Evolutionary conservation across 371 early-diverging fungal species (phyloP).

Genomic region (Lichtheimia ramosa): DNA sequence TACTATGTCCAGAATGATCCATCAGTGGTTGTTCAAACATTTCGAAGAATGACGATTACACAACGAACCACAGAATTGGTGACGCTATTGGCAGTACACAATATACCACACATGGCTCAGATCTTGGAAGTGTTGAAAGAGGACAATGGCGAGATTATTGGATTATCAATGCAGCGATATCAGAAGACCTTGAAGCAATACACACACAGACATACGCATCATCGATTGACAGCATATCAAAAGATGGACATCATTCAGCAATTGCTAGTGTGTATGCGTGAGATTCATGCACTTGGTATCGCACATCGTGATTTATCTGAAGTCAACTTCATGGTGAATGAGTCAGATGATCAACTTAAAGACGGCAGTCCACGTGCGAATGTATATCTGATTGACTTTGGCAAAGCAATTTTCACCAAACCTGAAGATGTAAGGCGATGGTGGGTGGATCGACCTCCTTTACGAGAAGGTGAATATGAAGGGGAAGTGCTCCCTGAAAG

Average conservation of each 20-base stretch:
- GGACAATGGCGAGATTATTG: slow-evolving; percentile 36
- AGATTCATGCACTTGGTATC: slow-evolving; percentile 54
- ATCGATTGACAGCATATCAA: slow-evolving; percentile 54
- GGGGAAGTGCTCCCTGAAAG: slow-evolving; percentile 37
- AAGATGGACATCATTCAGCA: slow-evolving; percentile 58
- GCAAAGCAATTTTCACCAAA: slow-evolving; percentile 54
- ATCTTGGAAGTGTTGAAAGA: slow-evolving; percentile 42
- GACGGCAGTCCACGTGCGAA: slow-evolving; percentile 51
- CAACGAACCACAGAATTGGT: slow-evolving; percentile 46
- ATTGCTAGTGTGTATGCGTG: slow-evolving; percentile 53
- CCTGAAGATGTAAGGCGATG: slow-evolving; percentile 47
- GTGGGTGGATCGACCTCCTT: slow-evolving; percentile 45
- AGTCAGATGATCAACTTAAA: slow-evolving; percentile 28
- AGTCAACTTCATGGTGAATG: slow-evolving; percentile 69
- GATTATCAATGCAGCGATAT: slow-evolving; percentile 51
- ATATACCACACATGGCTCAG: slow-evolving; percentile 36
- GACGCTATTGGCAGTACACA: slow-evolving; percentile 28
- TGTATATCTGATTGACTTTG: slow-evolving; percentile 63
- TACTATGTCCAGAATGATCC: slow-evolving; percentile 29
- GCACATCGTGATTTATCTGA: slow-evolving; percentile 67
- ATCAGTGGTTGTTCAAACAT: slow-evolving; percentile 41
- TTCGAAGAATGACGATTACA: slow-evolving; percentile 42
- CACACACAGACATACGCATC: slow-evolving; percentile 52
- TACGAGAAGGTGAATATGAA: slow-evolving; percentile 21
- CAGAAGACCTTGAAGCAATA: slow-evolving; percentile 62